Base-by-base conservation (phyloP, 148 eudicot genomes). In the Silene uniflora region DNA sequence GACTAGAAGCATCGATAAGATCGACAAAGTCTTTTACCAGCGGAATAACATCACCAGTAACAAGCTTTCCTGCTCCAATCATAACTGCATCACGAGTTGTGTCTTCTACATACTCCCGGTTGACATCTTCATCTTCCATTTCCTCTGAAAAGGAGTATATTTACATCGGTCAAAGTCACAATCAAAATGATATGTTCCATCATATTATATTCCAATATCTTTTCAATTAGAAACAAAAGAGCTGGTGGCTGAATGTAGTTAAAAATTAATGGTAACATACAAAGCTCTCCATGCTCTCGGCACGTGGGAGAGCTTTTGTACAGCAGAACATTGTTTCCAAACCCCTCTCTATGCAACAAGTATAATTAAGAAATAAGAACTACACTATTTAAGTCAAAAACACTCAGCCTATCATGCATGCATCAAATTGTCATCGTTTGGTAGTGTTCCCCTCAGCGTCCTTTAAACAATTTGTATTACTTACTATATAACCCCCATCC, bases 41-140 rank as follows among this genome's bases (percentile, higher is more conserved):
- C 56, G 97, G 89, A 84, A 95, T 88, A 46, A 87, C 79, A 78
- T 88, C 86, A 58, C 75, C 88, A 63, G 86, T 86, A 79, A 95
- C 84, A 81, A 95, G 83, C 82, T 92, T 89, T 62, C 89, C 87
- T 23, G 91, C 89, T 80, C 91, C 93, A 76, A 90, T 87, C 83
- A 95, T 87, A 71, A 92, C 88, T 11, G 91, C 85, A 72, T 95
- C 97, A 69, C 85, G 81, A 74, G 86, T 92, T 65, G 92, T 92
- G 79, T 90, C 97, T 81, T 95, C 99, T 52, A 89, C 82, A 83
- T 95, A 95, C 84, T 92, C 99, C 83, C 87, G 86, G 71, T 85
- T 87, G 52, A 78, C 83, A 80, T 88, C 91, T 85, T 89, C 96
- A 62, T 90, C 96, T 74, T 92, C 93, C 25, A 85, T 83, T 64